These are phyloP conservation scores for Teratosphaeria zuluensis DNA, from an alignment of 2,329 filamentous ascomycete species.

Conservation along the genomic window DNA sequence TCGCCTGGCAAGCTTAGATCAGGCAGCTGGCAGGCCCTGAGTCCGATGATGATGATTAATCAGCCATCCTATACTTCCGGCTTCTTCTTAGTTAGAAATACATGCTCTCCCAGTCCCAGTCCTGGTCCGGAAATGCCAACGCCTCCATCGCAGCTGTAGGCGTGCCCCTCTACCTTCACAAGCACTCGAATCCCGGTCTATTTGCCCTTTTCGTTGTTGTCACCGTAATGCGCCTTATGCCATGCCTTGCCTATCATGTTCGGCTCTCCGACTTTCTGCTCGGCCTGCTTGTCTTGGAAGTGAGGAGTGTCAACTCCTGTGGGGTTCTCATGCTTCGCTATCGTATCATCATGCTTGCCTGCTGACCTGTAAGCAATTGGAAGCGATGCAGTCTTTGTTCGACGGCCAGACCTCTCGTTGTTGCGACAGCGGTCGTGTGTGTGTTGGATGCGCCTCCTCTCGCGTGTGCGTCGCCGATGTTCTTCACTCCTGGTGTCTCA, in stretches of 20 bases:
- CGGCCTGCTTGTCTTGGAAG: slow-evolving; percentile 23
- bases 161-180: not conserved
- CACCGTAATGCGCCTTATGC: slow-evolving; percentile 23
- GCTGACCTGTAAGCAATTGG: not conserved
- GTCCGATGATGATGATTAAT: not conserved
- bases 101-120: not conserved
- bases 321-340: slow-evolving; percentile 14
- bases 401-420: slow-evolving; percentile 20
- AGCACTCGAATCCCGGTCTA: slow-evolving; percentile 3
- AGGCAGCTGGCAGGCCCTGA: not conserved
- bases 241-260: slow-evolving; percentile 19
- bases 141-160: not conserved
- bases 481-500: slow-evolving; percentile 26
- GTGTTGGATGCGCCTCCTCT: slow-evolving; percentile 25
- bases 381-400: not conserved
- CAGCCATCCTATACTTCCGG: not conserved
- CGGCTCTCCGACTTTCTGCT: slow-evolving; percentile 19
- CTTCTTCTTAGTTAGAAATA: not conserved
- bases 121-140: not conserved
- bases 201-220: slow-evolving; percentile 24
- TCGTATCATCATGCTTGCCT: slow-evolving; percentile 18
- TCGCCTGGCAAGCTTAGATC: too few relatives aligned
- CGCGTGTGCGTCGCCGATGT: slow-evolving; percentile 26
- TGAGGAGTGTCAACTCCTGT: slow-evolving; percentile 23
- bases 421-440: slow-evolving; percentile 26